These are phyloP conservation scores for Daldinia grandis DNA, from an alignment of 495 filamentous ascomycete species.

Conservation along the genomic window DNA sequence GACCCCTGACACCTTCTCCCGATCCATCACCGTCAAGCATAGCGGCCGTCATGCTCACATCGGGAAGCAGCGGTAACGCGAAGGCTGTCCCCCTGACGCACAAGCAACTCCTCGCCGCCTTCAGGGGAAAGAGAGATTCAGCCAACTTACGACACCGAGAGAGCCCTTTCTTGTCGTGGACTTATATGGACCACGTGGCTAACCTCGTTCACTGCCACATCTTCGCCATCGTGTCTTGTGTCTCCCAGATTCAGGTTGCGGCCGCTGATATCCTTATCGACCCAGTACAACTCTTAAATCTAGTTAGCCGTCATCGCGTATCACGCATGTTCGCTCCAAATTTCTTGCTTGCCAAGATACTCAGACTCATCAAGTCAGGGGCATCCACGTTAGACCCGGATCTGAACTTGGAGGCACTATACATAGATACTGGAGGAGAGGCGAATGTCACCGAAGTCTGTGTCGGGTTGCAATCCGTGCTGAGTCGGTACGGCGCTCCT, in stretches of 20 bases:
- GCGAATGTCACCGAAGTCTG: slow-evolving; percentile 36
- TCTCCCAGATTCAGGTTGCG: slow-evolving; percentile 58
- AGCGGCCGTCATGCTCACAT: slow-evolving; percentile 62
- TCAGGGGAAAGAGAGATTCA: slow-evolving; percentile 51
- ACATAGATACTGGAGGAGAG: slow-evolving; percentile 40
- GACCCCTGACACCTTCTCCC: slow-evolving; percentile 3
- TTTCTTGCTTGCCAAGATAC: slow-evolving; percentile 59
- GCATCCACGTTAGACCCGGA: neutral
- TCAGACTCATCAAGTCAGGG: slow-evolving; percentile 1
- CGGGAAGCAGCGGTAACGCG: slow-evolving; percentile 62
- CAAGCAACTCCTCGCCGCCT: slow-evolving; percentile 56
- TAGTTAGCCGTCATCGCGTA: slow-evolving; percentile 54
- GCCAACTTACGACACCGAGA: slow-evolving; percentile 1
- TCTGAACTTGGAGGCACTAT: neutral
- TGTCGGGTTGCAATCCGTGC: slow-evolving; percentile 29
- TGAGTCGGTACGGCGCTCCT: slow-evolving; percentile 48
- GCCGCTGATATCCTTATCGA: slow-evolving; percentile 52
- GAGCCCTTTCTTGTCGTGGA: slow-evolving; percentile 60
- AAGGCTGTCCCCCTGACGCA: slow-evolving; percentile 62
- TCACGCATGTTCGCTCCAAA: slow-evolving; percentile 63
- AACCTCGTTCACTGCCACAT: slow-evolving; percentile 61
- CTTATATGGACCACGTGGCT: slow-evolving; percentile 64
- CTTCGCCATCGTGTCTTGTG: slow-evolving; percentile 50
- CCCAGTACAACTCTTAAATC: slow-evolving; percentile 54
- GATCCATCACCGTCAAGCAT: slow-evolving; percentile 4